A percentile compares a stretch with the other conserved stretches of the same genome.
Conservation (phyloP, 2,329 filamentous ascomycete species). For the Pestalotiopsis sp. region DNA sequence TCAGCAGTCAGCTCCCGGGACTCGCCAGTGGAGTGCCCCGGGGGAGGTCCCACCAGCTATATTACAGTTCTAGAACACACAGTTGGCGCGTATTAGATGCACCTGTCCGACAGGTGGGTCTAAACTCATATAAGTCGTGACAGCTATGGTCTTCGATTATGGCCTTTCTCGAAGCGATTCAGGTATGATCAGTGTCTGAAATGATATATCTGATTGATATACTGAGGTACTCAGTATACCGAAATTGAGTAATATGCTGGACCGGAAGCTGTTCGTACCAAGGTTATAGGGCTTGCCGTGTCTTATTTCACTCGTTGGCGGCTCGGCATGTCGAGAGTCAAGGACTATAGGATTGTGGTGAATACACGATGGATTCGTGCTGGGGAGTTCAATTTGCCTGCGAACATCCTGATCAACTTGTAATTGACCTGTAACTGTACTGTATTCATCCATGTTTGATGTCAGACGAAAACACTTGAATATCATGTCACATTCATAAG, state of each 20-base stretch:
- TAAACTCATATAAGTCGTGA: neutral
- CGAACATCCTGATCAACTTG: too few relatives aligned
- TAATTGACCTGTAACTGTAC: too few relatives aligned
- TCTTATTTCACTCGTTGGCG: neutral
- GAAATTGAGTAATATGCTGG: neutral
- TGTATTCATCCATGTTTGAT: too few relatives aligned
- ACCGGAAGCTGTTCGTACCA: neutral
- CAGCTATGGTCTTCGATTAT: neutral
- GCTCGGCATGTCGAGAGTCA: neutral
- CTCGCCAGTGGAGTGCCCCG: neutral
- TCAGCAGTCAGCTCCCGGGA: neutral
- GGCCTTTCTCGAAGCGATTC: slow-evolving; percentile 7
- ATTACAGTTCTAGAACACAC: neutral
- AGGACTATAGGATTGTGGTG: neutral
- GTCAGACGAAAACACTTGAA: neutral
- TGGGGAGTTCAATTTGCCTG: too few relatives aligned
- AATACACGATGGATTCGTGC: neutral
- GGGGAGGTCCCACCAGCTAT: neutral
- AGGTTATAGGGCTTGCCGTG: neutral
- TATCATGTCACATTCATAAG: neutral
- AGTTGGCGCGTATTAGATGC: neutral
- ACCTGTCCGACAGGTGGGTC: neutral
- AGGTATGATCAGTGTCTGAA: slow-evolving; percentile 2
- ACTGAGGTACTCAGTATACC: neutral
- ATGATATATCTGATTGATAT: neutral